Evolutionary conservation across 305 asterid species (phyloP), one percentile per base, ranked within the genome.

Genomic region (Solanum chacoense): DNA sequence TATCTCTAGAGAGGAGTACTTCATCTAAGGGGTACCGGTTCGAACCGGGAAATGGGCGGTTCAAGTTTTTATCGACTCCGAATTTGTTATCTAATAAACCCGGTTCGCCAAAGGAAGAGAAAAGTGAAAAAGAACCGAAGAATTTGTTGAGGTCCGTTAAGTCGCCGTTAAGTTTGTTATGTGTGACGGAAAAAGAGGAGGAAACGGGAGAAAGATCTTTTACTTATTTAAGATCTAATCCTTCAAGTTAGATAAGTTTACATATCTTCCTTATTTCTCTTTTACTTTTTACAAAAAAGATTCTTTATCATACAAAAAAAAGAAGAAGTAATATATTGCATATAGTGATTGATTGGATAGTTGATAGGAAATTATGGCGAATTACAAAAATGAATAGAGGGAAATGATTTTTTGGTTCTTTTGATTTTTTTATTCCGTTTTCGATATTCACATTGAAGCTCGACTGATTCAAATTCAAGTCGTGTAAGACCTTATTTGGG

Each of bases 21-120:
- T 90, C 91, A 29, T 90, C 92, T 16, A 91, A 91, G 16, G 96
- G 96, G 4, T 90, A 92, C 72, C 86, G 72, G 40, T 29, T 81
- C 29, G 40, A 45, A 81, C 86, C 29, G 86, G 86, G 0, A 4
- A 32, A 11, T 2, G 11, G 71, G 0, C 29, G 40, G 72, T 81
- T 81, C 74, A 59, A 34, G 74, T 84, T 84, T 84, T 18, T 11
- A 31, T 32, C 87, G 40, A 83, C 87, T 9, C 73, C 87, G 4
- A 55, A 36, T 50, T 1, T 42, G 18, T 42, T 80, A 1, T 28
- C 38, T 28, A 42, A 42, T 42, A 42, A 42, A 42, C 86, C 86
- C 28, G 38, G 77, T 87, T 86, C 93, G 35, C 75, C 94, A 0
- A 93, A 89, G 59, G 92, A 78, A 20, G 88, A 24, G 37, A 87